Evolutionary conservation across 352 stramenopile species (phyloP), one percentile per base, ranked within the genome.

Genomic region (Globisporangium lucens): DNA sequence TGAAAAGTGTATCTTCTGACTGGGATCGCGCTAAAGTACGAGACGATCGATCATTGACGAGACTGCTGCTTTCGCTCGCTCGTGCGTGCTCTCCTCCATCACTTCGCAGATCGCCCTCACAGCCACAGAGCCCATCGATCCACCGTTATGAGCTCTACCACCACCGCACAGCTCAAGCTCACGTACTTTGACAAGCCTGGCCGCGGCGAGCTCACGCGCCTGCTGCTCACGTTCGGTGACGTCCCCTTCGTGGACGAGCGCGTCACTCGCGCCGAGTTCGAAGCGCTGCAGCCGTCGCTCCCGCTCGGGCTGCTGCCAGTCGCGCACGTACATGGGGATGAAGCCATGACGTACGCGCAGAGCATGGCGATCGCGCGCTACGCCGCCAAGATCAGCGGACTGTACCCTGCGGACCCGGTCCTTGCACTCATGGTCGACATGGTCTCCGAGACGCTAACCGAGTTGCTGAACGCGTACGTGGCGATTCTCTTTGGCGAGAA

Each of bases 141-240:
- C n/a, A 43, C 36, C 4, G 36, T 24, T 27, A 66, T 59, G 33
- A 68, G n/a, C 7, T 9, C 36, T 10, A 4, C 36, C 10, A 13
- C n/a, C 9, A 6, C 58, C 33, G 41, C 70, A n/a, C 67, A 72
- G 12, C 65, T 90, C 53, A 87, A 89, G 77, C 69, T 95, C 30
- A 90, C 75, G 46, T 96, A 96, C 75, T 94, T 95, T 55, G 62
- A 77, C 30, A 63, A 74, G 41, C 17, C 72, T 0, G 85, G 76
- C 1, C 80, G 80, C 36, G 87, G 66, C 0, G 89, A 95, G 74
- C 67, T 89, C 33, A 75, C 81, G 8, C 85, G 89, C 27, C 72
- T 95, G n/a, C 71, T 82, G 15, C 60, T 93, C 56, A 63, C 70
- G 22, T 74, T 75, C 22, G 84, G 84, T 20, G 79, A 74, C 49